These are phyloP conservation scores for Rubia peregrina DNA, from an alignment of 305 asterid genomes.

Conservation along the genomic window DNA sequence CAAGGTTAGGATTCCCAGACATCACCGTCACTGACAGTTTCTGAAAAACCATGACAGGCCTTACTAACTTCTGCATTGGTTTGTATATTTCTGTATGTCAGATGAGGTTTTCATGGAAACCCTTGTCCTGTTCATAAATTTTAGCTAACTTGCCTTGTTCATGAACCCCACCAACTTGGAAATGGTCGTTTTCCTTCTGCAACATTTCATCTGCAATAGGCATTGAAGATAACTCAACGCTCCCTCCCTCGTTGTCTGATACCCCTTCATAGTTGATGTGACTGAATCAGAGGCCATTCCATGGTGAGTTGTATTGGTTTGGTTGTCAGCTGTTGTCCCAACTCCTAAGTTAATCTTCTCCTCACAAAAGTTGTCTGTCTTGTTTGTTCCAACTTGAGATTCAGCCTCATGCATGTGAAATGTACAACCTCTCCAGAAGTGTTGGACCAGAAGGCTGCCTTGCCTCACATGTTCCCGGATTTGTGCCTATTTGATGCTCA, in stretches of 20 bases:
- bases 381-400: neutral
- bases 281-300: neutral
- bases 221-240: no score
- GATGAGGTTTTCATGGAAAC: neutral
- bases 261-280: constrained; percentile 8
- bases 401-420: constrained; percentile 12
- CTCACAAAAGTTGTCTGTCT: neutral
- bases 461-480: neutral
- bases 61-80: no score
- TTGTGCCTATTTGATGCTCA: neutral
- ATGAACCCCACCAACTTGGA: constrained; percentile 3
- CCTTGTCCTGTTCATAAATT: neutral
- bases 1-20: no score
- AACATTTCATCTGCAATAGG: neutral
- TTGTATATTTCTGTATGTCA: neutral
- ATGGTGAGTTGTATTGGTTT: constrained; percentile 7
- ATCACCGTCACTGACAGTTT: no score
- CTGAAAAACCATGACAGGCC: no score
- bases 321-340: neutral
- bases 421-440: neutral
- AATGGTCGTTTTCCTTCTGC: neutral
- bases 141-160: neutral
- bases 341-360: neutral
- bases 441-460: neutral
- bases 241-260: neutral